Base-by-base conservation (phyloP, 768 basidiomycete genomes). In the Lactifluus echinatus region DNA sequence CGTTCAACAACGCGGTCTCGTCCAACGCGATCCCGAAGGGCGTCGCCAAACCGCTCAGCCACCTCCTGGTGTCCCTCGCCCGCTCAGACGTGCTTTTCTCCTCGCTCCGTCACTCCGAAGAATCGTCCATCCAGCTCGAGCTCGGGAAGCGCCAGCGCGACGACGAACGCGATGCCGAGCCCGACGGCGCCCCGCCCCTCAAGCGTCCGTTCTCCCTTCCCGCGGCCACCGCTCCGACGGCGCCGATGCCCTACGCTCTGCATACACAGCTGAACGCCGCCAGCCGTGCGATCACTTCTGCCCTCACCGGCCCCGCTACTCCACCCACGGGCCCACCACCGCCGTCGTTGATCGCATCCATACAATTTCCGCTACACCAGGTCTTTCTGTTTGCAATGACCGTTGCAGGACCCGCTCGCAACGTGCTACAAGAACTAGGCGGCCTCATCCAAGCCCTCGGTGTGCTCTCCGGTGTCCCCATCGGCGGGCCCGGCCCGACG, bases 371-470 rank as follows among this genome's bases (percentile, higher is more conserved):
- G 34, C 76, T 90, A 14, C 87, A 90, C 60, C 87, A 89, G 61
- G 73, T 89, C 10, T 89, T 89, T 66, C 74, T 89, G 28, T 91
- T 90, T 66, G 80, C 84, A 1, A 82, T 88, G 56, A 89, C 85
- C 11, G 86, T 83, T 60, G 3, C 62, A 60, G 29, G 69, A 56
- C 26, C 82, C 79, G 29, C 72, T 66, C 47, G 77, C 78, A 77
- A 79, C 55, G 73, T 76, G 0, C 71, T 90, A 1, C 86, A 87
- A 66, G 88, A 91, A 68, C 79, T 90, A 39, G 80, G 83, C 42
- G 86, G 85, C n/a, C 75, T 91, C 51, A 86, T 90, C 55, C 88
- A 90, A 64, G 85, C 89, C 61, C 77, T 91, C 43, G 87, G 87
- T 19, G 84, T 90, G 33, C 78, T 91, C 57, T 87, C 83, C 59